These are phyloP conservation scores for Lactarius quietus DNA, from an alignment of 768 basidiomycete species.

Conservation along the genomic window DNA sequence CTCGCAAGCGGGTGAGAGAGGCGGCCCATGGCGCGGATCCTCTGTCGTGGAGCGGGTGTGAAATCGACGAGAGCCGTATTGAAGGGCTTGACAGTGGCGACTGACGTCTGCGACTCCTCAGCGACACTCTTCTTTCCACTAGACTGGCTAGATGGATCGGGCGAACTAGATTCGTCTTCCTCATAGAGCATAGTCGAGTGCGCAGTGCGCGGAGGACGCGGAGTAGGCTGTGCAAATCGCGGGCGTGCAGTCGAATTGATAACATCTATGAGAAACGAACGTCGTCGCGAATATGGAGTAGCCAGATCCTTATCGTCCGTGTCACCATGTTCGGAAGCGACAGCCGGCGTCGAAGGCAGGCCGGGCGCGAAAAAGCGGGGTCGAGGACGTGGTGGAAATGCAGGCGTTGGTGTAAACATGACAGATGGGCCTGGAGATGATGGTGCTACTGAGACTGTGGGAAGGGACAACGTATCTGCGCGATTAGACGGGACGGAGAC, in stretches of 20 bases:
- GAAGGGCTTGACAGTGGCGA: conserved; percentile 36
- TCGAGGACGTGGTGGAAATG: conserved; percentile 55
- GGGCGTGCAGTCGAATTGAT: conserved; percentile 81
- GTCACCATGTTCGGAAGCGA: conserved; percentile 24
- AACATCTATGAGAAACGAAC: conserved; percentile 78
- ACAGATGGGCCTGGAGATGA: conserved; percentile 56
- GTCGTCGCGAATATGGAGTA: conserved; percentile 70
- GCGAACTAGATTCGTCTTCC: conserved; percentile 20
- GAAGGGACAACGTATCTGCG: conserved; percentile 32
- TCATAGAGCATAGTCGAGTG: background rate
- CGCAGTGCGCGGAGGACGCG: conserved; percentile 44
- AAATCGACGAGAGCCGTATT: conserved; percentile 58
- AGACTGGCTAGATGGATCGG: conserved; percentile 30
- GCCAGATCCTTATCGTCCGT: conserved; percentile 39
- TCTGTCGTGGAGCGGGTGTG: conserved; percentile 57
- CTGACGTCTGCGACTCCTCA: conserved; percentile 29
- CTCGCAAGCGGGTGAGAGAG: conserved; percentile 67
- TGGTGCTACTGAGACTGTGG: conserved; percentile 40
- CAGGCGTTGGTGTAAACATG: conserved; percentile 67
- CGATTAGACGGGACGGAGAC: conserved; percentile 2
- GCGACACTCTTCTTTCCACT: conserved; percentile 36
- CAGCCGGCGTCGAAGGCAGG: conserved; percentile 20
- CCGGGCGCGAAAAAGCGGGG: conserved; percentile 50
- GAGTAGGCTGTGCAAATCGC: conserved; percentile 59
- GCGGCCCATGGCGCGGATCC: conserved; percentile 38